Base-by-base conservation (phyloP, 495 filamentous ascomycete species). In the Aspergillus sparsus region DNA sequence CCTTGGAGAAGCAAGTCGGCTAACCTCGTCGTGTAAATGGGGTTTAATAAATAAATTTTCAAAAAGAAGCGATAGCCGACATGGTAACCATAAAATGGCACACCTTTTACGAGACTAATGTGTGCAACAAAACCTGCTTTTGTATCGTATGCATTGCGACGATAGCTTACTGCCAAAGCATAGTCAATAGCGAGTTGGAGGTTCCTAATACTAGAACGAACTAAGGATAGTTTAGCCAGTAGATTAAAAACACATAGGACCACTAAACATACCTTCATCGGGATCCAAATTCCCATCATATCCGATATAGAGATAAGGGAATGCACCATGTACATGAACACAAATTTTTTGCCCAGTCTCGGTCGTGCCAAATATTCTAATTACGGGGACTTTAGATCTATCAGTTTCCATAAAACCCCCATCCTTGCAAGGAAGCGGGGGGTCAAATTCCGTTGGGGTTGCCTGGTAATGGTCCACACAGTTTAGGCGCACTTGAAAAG, bases 331-430 rank as follows among this genome's bases (percentile, higher is more conserved):
- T 47, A 98, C 86, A 80, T 98, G 94, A 21, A 91, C 92, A 76
- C 94, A 98, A 13, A 98, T 90, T 62, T 93, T 96, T 71, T 98
- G 93, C 2, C 95, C 95, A 0, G 92, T 90, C 71, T 97, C 95
- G 3, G 94, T 97, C 5, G 92, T 86, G 0, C 94, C 95, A 71
- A 97, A 98, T 16, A 94, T 84, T 62, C 94, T 86, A 51, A 98
- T 88, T 21, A 98, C 86, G 2, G 94, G 95, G 8, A 98, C 85
- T 55, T 82, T 87, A 1, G 90, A 86, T 37, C 83, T 80, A 54
- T 81, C 70, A 62, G 87, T 62, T 65, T 79, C 69, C 70, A 71
- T 71, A 78, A 81, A 41, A 72, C 77, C 57, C 13, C 80, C 71
- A 69, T 85, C 77, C 55, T 78, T 82, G 57, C 65, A 74, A 41